These are phyloP conservation scores for Aspergillus thermomutatus DNA, from an alignment of 2,329 filamentous ascomycete genomes.

Conservation along the genomic window DNA sequence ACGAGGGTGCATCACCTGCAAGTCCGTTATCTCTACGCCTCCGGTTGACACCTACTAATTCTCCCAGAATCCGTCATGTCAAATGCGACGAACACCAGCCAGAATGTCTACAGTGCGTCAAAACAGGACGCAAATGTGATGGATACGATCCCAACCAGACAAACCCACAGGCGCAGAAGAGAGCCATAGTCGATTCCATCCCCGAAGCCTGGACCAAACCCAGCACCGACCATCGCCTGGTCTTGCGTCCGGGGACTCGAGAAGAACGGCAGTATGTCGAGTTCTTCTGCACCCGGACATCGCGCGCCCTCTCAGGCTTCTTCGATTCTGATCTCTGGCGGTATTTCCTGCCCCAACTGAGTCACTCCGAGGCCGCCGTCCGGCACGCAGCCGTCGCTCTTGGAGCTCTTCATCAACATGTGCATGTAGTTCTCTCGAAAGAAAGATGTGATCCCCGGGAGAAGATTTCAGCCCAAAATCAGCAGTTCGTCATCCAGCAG, in stretches of 20 bases:
- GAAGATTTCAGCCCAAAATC: background rate
- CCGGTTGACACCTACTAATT: background rate
- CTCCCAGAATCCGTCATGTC: slow-evolving; percentile 50
- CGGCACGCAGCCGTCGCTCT: slow-evolving; percentile 51
- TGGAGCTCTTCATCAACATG: slow-evolving; percentile 44
- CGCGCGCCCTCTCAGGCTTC: slow-evolving; percentile 41
- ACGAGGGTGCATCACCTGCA: slow-evolving; percentile 53
- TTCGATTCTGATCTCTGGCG: slow-evolving; percentile 28
- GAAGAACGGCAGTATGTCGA: slow-evolving; percentile 36
- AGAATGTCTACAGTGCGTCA: slow-evolving; percentile 51
- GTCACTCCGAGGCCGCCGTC: slow-evolving; percentile 45
- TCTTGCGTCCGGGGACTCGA: slow-evolving; percentile 18
- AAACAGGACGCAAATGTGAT: slow-evolving; percentile 55
- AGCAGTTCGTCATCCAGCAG: slow-evolving; percentile 40
- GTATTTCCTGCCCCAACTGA: slow-evolving; percentile 45
- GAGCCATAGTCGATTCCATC: background rate
- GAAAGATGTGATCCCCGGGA: background rate
- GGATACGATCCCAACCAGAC: slow-evolving; percentile 40
- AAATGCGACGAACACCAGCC: slow-evolving; percentile 58
- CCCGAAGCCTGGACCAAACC: background rate
- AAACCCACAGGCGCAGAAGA: background rate
- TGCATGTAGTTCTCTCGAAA: background rate
- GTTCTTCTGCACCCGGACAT: slow-evolving; percentile 41
- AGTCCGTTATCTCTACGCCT: slow-evolving; percentile 37
- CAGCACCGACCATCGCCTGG: slow-evolving; percentile 8